Evolutionary conservation across 2,329 filamentous ascomycete genomes (phyloP).

Genomic region (Colletotrichum sp.): DNA sequence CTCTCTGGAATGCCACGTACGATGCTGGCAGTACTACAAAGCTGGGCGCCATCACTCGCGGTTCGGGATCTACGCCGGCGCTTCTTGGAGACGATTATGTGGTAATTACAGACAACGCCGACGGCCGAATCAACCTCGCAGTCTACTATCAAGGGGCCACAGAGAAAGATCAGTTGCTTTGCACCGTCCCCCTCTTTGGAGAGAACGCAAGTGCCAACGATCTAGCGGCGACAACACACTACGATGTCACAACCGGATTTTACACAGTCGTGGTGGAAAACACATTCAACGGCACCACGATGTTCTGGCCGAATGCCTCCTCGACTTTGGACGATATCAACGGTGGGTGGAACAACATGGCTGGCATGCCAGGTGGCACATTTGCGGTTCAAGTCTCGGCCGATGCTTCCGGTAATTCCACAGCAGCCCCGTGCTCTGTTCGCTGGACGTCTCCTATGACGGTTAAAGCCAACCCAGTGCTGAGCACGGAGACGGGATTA

Average conservation of each 20-base stretch:
- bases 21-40: not conserved
- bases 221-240: not conserved
- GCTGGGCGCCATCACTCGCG: not conserved
- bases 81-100: not conserved
- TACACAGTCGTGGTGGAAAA: not conserved
- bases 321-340: not conserved
- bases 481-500: not conserved
- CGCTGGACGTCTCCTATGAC: not conserved
- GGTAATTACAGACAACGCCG: not conserved
- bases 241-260: not conserved
- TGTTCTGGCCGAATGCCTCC: not conserved
- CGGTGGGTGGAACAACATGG: not conserved
- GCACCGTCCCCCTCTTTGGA: not conserved
- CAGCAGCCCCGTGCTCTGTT: not conserved
- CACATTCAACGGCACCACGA: not conserved
- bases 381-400: not conserved
- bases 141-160: not conserved
- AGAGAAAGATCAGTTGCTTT: not conserved
- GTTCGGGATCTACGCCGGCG: not conserved
- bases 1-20: not conserved
- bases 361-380: not conserved
- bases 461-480: not conserved
- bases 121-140: not conserved
- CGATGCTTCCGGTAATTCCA: not conserved
- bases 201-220: not conserved